A percentile compares a stretch with the other conserved stretches of the same genome.
phyloP scores from a whole-genome alignment of 2,329 filamentous ascomycete genomes.

The Aspergillus awamori region DNA sequence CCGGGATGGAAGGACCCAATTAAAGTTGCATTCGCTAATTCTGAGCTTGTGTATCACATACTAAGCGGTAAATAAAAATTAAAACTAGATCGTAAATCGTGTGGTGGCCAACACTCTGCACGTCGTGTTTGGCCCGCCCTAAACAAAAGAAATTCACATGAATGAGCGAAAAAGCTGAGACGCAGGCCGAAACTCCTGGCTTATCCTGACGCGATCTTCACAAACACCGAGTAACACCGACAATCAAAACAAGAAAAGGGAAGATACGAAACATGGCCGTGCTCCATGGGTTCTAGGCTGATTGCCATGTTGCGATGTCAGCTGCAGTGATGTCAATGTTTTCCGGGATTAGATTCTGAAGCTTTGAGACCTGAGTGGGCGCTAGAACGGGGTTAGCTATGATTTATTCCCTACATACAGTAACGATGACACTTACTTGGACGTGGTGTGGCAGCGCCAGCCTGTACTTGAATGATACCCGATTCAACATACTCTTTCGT shows the following conservation, averaged over 20 bases:
- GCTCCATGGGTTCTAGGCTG: not conserved
- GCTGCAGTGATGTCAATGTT: conserved; percentile 36
- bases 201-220: not conserved
- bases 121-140: not conserved
- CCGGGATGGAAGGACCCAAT: too few species aligned
- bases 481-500: conserved; percentile 37
- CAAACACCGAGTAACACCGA: not conserved
- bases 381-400: conserved; percentile 27
- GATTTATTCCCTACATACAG: not conserved
- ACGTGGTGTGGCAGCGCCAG: conserved; percentile 29
- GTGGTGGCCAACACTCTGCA: too few species aligned
- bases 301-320: conserved; percentile 37
- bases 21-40: too few species aligned
- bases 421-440: conserved; percentile 31
- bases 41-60: too few species aligned
- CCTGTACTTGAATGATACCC: conserved; percentile 33
- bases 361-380: conserved; percentile 26
- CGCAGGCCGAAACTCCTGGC: not conserved
- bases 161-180: not conserved
- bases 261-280: too few species aligned
- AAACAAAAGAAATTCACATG: not conserved
- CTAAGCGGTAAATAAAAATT: too few species aligned
- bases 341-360: conserved; percentile 32
- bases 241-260: not conserved
- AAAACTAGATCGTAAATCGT: not conserved